phyloP scores from a whole-genome alignment of 2,329 filamentous ascomycete species.

The Ceratocystis variospora region DNA sequence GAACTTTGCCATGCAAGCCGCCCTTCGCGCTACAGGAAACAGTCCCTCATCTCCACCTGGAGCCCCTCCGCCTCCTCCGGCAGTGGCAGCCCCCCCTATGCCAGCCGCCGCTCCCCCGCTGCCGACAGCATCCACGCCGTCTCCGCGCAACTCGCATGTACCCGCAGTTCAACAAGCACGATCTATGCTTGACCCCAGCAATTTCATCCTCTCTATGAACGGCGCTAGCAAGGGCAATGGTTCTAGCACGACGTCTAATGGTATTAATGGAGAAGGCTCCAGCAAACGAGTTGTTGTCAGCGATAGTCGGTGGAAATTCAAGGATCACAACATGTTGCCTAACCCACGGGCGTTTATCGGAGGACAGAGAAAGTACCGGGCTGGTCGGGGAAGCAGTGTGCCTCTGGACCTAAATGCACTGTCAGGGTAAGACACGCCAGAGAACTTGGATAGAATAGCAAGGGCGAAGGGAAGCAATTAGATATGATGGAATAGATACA shows the following conservation, averaged over 20 bases:
- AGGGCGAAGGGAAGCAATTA: neutral
- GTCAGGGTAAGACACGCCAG: constrained; percentile 13
- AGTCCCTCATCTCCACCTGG: constrained; percentile 27
- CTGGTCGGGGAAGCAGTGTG: constrained; percentile 85
- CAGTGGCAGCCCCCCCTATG: constrained; percentile 30
- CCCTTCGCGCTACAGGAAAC: constrained; percentile 13
- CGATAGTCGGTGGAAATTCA: constrained; percentile 76
- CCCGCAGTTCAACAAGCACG: constrained; percentile 28
- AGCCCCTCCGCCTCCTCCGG: constrained; percentile 29
- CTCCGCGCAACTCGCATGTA: constrained; percentile 16
- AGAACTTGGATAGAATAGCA: too few relatives aligned
- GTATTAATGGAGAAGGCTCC: constrained; percentile 22
- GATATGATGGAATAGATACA: neutral
- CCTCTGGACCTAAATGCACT: constrained; percentile 66
- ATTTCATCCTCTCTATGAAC: constrained; percentile 59
- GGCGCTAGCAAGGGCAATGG: constrained; percentile 38
- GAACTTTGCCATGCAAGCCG: constrained; percentile 19
- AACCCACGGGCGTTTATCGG: constrained; percentile 71
- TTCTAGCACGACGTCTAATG: constrained; percentile 25
- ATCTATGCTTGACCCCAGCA: constrained; percentile 58
- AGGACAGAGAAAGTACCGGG: constrained; percentile 66
- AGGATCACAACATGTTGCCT: constrained; percentile 66
- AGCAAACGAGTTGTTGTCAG: constrained; percentile 45
- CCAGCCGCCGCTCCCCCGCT: constrained; percentile 28
- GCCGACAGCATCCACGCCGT: constrained; percentile 25